Evolutionary conservation across 495 filamentous ascomycete species (phyloP).

Genomic region (Corynascus novoguineensis): DNA sequence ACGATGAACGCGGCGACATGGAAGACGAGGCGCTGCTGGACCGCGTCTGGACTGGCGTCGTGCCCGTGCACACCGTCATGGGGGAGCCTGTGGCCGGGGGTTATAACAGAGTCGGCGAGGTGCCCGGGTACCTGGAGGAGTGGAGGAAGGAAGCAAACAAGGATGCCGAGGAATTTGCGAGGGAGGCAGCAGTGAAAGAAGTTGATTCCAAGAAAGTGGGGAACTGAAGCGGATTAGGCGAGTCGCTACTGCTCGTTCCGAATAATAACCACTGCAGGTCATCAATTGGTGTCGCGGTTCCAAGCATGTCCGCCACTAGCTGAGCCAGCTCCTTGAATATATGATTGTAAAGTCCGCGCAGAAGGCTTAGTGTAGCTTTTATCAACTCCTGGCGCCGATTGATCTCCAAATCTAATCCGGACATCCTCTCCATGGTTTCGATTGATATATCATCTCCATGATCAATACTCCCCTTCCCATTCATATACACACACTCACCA

Average conservation of each 20-base stretch:
- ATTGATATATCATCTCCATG: too few relatives aligned
- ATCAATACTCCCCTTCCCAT: not conserved
- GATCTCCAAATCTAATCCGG: too few relatives aligned
- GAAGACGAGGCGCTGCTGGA: constrained; percentile 54
- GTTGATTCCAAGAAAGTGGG: constrained; percentile 24
- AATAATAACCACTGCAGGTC: too few relatives aligned
- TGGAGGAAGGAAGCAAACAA: constrained; percentile 54
- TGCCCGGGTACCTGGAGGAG: constrained; percentile 59
- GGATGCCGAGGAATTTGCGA: constrained; percentile 48
- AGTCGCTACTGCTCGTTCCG: too few relatives aligned
- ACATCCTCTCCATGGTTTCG: too few relatives aligned
- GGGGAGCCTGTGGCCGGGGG: constrained; percentile 64
- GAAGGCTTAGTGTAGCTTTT: too few relatives aligned
- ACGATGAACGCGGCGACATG: constrained; percentile 66
- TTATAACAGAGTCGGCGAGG: constrained; percentile 52
- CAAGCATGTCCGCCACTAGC: too few relatives aligned
- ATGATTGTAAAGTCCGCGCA: too few relatives aligned
- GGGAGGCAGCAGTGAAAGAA: constrained; percentile 38
- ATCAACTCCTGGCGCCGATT: too few relatives aligned
- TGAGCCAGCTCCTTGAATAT: too few relatives aligned
- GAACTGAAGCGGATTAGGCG: not conserved
- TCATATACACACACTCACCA: constrained; percentile 52
- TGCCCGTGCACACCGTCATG: constrained; percentile 62
- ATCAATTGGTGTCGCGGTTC: too few relatives aligned
- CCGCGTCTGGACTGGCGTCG: constrained; percentile 76